Conservation (phyloP, 352 stramenopile genomes). For the Pythium myriotylum region DNA sequence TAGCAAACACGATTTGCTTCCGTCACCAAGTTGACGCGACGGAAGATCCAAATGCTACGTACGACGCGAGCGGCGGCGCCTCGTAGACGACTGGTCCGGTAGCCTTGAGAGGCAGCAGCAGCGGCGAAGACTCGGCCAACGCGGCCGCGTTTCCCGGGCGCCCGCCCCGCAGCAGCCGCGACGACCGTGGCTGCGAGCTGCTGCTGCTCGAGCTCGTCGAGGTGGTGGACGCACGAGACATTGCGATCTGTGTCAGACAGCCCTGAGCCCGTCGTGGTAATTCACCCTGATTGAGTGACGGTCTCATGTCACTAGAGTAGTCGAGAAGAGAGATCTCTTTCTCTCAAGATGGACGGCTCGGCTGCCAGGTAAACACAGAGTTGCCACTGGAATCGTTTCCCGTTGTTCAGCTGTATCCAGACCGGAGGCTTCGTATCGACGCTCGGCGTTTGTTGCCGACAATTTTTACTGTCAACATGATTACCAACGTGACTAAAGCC, state of each 20-base stretch:
- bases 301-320: too few species aligned
- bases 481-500: too few species aligned
- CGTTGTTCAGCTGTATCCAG: too few species aligned
- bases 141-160: not conserved
- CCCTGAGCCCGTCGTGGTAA: not conserved
- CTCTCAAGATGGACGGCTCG: too few species aligned
- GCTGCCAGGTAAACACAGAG: too few species aligned
- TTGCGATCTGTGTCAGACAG: not conserved
- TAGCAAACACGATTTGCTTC: not conserved
- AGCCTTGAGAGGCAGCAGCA: slow-evolving; percentile 7
- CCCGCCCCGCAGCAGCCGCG: slow-evolving; percentile 8
- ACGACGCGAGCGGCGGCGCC: slow-evolving; percentile 9
- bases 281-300: too few species aligned
- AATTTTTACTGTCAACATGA: too few species aligned
- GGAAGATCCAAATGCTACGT: not conserved
- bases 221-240: not conserved
- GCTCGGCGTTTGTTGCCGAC: too few species aligned
- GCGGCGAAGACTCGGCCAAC: slow-evolving; percentile 5
- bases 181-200: not conserved
- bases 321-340: too few species aligned
- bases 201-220: not conserved
- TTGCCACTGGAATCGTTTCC: too few species aligned
- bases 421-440: too few species aligned
- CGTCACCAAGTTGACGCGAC: not conserved
- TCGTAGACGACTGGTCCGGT: not conserved